Percentiles rank a stretch among this genome's conserved stretches.
Conservation (phyloP, 768 basidiomycete genomes). For the Suillus luteus region DNA sequence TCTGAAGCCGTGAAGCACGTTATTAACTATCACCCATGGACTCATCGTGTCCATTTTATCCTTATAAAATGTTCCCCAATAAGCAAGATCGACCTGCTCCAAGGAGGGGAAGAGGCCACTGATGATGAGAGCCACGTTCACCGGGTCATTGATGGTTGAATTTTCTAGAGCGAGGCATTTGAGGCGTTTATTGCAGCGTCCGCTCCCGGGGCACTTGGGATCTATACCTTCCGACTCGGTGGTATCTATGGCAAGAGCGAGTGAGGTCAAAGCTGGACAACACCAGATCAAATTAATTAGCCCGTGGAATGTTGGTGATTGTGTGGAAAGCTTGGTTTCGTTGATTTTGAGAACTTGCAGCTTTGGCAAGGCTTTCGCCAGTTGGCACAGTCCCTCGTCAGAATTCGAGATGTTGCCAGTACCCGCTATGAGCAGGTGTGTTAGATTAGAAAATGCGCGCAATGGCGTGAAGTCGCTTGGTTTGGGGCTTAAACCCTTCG, state of each 20-base stretch:
- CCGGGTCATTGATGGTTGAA: conserved; percentile 18
- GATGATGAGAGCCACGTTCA: conserved; percentile 17
- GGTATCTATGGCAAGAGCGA: conserved; percentile 27
- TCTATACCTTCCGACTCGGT: conserved; percentile 4
- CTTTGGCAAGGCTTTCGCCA: conserved; percentile 26
- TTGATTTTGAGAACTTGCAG: conserved; percentile 23
- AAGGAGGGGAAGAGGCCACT: conserved; percentile 23
- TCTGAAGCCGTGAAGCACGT: neutral
- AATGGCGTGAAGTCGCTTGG: neutral
- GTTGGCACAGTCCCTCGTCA: conserved; percentile 19
- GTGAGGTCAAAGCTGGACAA: conserved; percentile 19
- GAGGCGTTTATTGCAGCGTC: neutral
- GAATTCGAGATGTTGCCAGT: conserved; percentile 16
- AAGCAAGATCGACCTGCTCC: conserved; percentile 22
- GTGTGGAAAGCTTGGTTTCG: no score
- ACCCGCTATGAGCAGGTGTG: conserved; percentile 13
- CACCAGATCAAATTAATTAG: conserved; percentile 16
- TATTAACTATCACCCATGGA: neutral
- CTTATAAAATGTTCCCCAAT: no score
- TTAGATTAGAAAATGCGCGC: neutral
- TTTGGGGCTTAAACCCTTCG: no score
- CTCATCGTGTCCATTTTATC: no score
- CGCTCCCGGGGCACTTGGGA: neutral
- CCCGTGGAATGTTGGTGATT: conserved; percentile 22
- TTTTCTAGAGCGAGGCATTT: conserved; percentile 24